Conservation (phyloP, 2,329 filamentous ascomycete species). For the Colletotrichum noveboracense region DNA sequence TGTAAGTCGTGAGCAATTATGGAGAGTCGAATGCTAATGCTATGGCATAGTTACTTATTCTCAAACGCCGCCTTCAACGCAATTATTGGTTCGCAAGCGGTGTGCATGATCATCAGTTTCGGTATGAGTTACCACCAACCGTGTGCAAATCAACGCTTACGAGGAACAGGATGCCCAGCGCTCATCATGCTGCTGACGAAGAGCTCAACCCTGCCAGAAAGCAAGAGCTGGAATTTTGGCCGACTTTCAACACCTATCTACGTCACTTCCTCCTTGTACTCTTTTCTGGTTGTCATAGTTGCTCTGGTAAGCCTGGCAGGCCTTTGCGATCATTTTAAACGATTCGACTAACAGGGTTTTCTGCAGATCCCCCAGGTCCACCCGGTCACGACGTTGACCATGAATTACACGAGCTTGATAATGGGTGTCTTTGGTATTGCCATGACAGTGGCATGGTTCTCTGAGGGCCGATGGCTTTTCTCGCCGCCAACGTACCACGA, state of each 20-base stretch:
- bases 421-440: neutral
- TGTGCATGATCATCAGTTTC: neutral
- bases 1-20: neutral
- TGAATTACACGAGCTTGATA: neutral
- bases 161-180: neutral
- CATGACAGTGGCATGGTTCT: neutral
- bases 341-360: rapidly evolving
- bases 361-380: neutral
- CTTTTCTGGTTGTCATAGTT: neutral
- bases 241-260: neutral
- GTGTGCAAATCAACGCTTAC: neutral
- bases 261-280: neutral
- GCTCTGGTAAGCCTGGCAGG: neutral
- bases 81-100: neutral
- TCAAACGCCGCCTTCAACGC: neutral
- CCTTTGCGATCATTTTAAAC: neutral
- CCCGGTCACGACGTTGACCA: neutral
- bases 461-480: neutral
- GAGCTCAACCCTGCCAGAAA: neutral
- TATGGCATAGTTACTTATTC: neutral
- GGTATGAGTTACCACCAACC: neutral
- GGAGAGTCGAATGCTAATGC: neutral
- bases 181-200: neutral
- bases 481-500: neutral
- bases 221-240: neutral